These are phyloP conservation scores for Erigeron canadensis DNA, from an alignment of 129 eudicot genomes.

Conservation along the genomic window DNA sequence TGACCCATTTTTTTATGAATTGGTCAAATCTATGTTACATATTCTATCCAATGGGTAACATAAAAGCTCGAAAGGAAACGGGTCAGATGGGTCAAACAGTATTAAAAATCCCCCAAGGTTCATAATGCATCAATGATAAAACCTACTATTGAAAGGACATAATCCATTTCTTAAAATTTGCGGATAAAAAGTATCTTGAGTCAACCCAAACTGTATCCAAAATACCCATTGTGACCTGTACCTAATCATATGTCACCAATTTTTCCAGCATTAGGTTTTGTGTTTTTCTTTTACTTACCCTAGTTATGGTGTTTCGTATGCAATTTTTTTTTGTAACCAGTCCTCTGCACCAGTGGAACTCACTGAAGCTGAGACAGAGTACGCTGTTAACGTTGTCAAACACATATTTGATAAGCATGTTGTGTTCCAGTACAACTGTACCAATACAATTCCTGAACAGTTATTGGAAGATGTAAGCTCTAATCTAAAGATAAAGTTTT, in stretches of 20 bases:
- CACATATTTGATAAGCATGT: conserved; percentile 84
- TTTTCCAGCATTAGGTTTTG: neutral
- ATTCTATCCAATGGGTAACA: neutral
- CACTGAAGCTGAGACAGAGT: conserved; percentile 97
- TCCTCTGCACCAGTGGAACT: conserved; percentile 96
- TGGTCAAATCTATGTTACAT: neutral
- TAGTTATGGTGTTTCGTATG: conserved; percentile 14
- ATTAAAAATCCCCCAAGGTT: neutral
- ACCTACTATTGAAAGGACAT: neutral
- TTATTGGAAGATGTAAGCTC: conserved; percentile 77
- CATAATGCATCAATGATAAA: neutral
- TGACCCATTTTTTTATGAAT: neutral
- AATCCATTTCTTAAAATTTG: neutral
- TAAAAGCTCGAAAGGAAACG: neutral
- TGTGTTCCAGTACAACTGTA: conserved; percentile 96
- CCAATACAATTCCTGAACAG: conserved; percentile 94
- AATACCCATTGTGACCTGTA: neutral
- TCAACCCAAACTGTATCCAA: neutral
- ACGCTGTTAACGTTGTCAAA: conserved; percentile 92
- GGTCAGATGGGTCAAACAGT: conserved; percentile 5
- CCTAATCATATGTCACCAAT: neutral
- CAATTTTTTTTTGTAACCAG: conserved; percentile 40
- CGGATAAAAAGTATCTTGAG: neutral
- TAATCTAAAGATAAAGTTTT: neutral
- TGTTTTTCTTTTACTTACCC: conserved; percentile 10